phyloP scores from a whole-genome alignment of 2,329 filamentous ascomycete species.

The Cladosporium sp. region DNA sequence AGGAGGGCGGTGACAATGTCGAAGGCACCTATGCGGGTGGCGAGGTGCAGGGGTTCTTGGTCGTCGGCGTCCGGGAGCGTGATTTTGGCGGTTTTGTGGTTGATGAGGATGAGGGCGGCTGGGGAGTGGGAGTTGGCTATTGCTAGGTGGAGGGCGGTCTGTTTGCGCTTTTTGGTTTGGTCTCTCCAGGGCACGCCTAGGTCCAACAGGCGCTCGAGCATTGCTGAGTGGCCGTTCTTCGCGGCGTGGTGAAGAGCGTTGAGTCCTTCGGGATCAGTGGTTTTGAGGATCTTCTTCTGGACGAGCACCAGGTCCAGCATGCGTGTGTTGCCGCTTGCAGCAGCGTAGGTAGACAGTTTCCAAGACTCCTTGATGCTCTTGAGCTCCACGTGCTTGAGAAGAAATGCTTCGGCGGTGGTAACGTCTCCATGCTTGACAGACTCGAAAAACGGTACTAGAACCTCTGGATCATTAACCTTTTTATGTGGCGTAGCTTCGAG shows the following conservation, averaged over 20 bases:
- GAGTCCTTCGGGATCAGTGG: slow-evolving; percentile 24
- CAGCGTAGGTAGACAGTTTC: slow-evolving; percentile 24
- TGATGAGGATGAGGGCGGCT: slow-evolving; percentile 22
- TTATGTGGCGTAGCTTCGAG: slow-evolving; percentile 19
- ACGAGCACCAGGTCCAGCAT: slow-evolving; percentile 26
- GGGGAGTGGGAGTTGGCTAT: slow-evolving; percentile 16
- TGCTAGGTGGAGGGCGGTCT: slow-evolving; percentile 28
- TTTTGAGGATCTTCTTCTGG: slow-evolving; percentile 26
- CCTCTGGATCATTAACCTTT: slow-evolving; percentile 18
- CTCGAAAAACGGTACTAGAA: slow-evolving; percentile 23
- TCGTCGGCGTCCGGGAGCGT: slow-evolving; percentile 25
- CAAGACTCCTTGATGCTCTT: slow-evolving; percentile 30
- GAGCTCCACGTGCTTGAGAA: slow-evolving; percentile 25
- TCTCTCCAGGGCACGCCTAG: slow-evolving; percentile 25
- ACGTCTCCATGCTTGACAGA: slow-evolving; percentile 25
- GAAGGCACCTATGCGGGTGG: slow-evolving; percentile 25
- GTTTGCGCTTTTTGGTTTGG: slow-evolving; percentile 24
- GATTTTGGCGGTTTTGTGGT: slow-evolving; percentile 25
- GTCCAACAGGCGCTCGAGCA: slow-evolving; percentile 25
- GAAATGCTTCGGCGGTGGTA: slow-evolving; percentile 23
- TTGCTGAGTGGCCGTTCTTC: slow-evolving; percentile 23
- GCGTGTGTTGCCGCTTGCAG: slow-evolving; percentile 28
- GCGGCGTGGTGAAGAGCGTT: slow-evolving; percentile 28
- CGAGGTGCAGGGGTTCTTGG: slow-evolving; percentile 28
- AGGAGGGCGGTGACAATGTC: slow-evolving; percentile 22